Conservation (phyloP, 306 rosid species). For the Quercus dentata region DNA sequence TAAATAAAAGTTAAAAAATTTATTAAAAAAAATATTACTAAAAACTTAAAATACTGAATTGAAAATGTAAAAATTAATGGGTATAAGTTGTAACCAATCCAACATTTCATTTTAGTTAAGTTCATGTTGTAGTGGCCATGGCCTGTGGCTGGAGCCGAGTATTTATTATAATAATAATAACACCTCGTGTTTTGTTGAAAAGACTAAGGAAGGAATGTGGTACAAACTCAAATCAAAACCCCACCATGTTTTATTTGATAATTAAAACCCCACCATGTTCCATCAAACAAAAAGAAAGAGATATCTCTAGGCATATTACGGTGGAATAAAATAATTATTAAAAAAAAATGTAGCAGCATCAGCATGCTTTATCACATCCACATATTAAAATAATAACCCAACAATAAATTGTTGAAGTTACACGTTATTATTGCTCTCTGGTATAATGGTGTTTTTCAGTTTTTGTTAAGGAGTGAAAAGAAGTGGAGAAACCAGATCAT, state of each 20-base stretch:
- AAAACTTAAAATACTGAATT: no score
- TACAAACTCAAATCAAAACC: conserved; percentile 30
- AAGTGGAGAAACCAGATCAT: conserved; percentile 35
- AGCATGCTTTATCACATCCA: conserved; percentile 19
- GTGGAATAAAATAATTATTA: not conserved
- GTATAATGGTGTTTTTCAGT: conserved; percentile 15
- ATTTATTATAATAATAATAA: no score
- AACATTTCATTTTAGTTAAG: no score
- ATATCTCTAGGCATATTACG: not conserved
- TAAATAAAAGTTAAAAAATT: no score
- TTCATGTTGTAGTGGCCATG: no score
- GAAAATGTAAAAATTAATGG: no score
- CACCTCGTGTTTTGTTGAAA: not conserved
- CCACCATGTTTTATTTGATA: not conserved
- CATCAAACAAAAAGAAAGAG: conserved; percentile 9
- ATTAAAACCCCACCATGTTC: conserved; percentile 24
- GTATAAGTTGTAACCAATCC: no score
- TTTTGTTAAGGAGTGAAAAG: not conserved
- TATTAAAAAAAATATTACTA: no score
- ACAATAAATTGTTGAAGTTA: not conserved
- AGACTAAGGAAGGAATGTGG: not conserved
- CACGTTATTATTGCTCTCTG: not conserved
- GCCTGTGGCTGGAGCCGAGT: not conserved
- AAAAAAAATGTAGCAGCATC: not conserved
- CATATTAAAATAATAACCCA: not conserved